Evolutionary conservation across 345 rosid species (phyloP), one percentile per base, ranked within the genome.

Genomic region (Triadica sebifera): DNA sequence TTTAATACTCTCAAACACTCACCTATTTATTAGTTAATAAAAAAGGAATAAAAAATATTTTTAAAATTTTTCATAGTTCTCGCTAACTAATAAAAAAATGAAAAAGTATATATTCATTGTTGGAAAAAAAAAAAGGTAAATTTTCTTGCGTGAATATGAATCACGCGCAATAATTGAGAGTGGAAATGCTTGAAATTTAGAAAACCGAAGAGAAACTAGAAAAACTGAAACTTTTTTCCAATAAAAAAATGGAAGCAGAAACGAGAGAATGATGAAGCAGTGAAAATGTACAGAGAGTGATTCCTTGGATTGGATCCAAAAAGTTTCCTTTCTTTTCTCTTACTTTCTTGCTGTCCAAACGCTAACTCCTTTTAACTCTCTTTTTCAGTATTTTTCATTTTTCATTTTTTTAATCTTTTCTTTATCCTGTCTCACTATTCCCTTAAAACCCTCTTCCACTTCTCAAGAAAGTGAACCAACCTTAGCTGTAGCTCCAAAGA

Each of bases 261-360:
- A 67, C 59, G 73, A 67, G 70, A 46, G 75, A 74, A 74, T 70
- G 81, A 79, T 76, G 70, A 66, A 55, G 47, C 16, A 29, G 81
- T 69, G 76, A 65, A 64, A 78, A 52, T 73, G 43, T n/a, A 8
- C 22, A 63, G 59, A 74, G 75, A 71, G 56, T 65, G 57, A 51
- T 56, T 12, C 70, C 80, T 72, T 60, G 43, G 65, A 37, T 39
- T 83, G 87, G 91, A 85, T 86, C 87, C 85, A 74, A 77, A 75
- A 76, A 67, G 72, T 39, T 75, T 43, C 45, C 25, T 79, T 74
- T 41, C 73, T 69, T 45, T 75, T 71, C 78, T 43, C 70, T 76
- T n/a, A 76, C 72, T 79, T 80, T 77, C 83, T 82, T 74, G 64
- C 67, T 75, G 67, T 74, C 87, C 89, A 82, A 82, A 80, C 87